These are phyloP conservation scores for Camelina sativa DNA, from an alignment of 345 rosid genomes.

Conservation along the genomic window DNA sequence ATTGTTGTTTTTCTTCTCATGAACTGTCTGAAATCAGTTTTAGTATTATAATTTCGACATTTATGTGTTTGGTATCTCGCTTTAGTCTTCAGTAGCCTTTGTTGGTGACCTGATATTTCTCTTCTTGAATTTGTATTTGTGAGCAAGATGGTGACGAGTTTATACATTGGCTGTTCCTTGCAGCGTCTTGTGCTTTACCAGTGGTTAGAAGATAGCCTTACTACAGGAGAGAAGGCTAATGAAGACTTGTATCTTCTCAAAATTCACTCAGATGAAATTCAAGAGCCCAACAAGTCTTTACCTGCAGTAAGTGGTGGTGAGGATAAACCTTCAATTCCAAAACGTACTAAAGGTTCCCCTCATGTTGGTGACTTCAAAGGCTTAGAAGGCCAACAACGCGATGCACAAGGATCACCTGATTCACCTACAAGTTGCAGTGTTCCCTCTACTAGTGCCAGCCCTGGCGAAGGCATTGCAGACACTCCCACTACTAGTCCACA, in stretches of 20 bases:
- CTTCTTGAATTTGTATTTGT: slow-evolving; percentile 1
- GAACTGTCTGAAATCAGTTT: neutral
- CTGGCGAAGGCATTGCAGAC: slow-evolving; percentile 45
- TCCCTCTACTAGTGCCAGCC: slow-evolving; percentile 47
- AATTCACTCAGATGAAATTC: slow-evolving; percentile 46
- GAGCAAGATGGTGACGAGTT: neutral
- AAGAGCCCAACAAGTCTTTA: slow-evolving; percentile 43
- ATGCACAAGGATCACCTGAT: slow-evolving; percentile 34
- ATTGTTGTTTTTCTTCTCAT: neutral
- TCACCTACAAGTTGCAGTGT: slow-evolving; percentile 46
- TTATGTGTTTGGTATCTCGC: neutral
- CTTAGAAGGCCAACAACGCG: slow-evolving; percentile 33
- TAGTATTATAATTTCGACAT: neutral
- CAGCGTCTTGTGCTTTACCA: slow-evolving; percentile 70
- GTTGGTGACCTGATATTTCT: neutral
- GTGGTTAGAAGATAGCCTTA: slow-evolving; percentile 89
- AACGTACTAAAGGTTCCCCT: slow-evolving; percentile 50
- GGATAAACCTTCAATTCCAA: slow-evolving; percentile 47
- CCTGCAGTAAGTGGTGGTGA: slow-evolving; percentile 37
- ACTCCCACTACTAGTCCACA: slow-evolving; percentile 43
- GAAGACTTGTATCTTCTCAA: slow-evolving; percentile 65
- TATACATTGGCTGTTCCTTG: slow-evolving; percentile 32
- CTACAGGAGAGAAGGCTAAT: slow-evolving; percentile 63
- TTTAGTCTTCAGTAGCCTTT: neutral
- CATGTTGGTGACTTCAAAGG: slow-evolving; percentile 33